A percentile compares a stretch with the other conserved stretches of the same genome.
These are phyloP conservation scores for Berberis thunbergii DNA, from an alignment of 164 flowering plant species.

Conservation along the genomic window DNA sequence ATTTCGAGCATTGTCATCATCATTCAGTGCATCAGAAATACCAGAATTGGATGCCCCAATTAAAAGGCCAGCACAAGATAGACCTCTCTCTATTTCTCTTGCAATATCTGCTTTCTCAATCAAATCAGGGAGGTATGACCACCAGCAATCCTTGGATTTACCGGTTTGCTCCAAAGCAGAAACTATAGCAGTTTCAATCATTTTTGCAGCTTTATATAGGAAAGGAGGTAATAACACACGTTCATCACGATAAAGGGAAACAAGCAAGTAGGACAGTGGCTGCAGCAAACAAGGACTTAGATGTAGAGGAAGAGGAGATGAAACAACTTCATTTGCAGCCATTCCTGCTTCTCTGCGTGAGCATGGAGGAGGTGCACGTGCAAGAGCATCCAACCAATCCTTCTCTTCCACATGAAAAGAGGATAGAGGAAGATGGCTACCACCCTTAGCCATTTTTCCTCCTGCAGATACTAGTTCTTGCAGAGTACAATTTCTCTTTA, in stretches of 20 bases:
- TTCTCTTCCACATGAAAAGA: constrained; percentile 72
- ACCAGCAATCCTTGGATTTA: constrained; percentile 47
- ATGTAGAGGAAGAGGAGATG: constrained; percentile 64
- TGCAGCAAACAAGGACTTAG: constrained; percentile 68
- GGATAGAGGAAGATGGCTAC: constrained; percentile 53
- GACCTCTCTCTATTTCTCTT: constrained; percentile 42
- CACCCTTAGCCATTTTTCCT: constrained; percentile 23
- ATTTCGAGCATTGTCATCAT: constrained; percentile 18
- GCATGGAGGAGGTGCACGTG: constrained; percentile 86
- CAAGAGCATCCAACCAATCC: constrained; percentile 93
- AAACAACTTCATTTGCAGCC: constrained; percentile 64
- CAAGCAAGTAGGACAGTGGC: constrained; percentile 58
- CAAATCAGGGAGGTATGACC: constrained; percentile 39
- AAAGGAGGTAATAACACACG: constrained; percentile 59
- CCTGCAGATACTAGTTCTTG: constrained; percentile 58
- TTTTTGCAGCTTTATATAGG: constrained; percentile 46
- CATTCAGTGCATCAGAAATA: constrained; percentile 25
- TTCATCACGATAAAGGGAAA: constrained; percentile 70
- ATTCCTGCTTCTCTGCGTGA: constrained; percentile 90
- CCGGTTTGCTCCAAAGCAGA: constrained; percentile 46
- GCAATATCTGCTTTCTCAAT: constrained; percentile 46
- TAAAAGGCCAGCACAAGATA: constrained; percentile 38
- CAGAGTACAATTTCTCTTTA: constrained; percentile 78
- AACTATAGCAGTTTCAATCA: constrained; percentile 38
- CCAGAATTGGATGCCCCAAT: constrained; percentile 19